Base-by-base conservation (phyloP, 805 yeast genomes). In the Suhomyces faveliae region DNA sequence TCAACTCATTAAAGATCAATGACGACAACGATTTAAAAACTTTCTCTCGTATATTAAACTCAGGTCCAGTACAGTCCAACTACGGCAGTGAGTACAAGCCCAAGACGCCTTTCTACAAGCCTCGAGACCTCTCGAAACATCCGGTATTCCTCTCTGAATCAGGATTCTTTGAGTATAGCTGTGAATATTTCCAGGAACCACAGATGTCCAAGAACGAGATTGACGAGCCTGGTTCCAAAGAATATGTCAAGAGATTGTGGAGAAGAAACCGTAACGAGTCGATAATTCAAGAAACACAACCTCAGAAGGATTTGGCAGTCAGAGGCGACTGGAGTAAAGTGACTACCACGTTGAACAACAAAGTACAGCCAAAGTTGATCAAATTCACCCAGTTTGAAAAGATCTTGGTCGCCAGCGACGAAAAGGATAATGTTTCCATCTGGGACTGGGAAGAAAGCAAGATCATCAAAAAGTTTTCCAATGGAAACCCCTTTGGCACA, bases 151-250 rank as follows among this genome's bases (percentile, higher is more conserved):
- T 89, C 0, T 62, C 80, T 9, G 72, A 73, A 4, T 83, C 89
- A 8, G 79, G 80, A 5, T 85, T 87, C 57, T 78, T 87, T 51
- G 87, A 84, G 44, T 87, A 85, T 64, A 80, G 87, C 56, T 80
- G 89, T 50, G 99, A 94, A 63, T 91, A 90, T 60, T 94, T 92
- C 70, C 96, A 91, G 59, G 98, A 91, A 61, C 97, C 99, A 0
- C 98, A 92, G 61, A 85, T 91, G 85, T 83, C 88, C 9, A 84
- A 81, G 49, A 78, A 80, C 46, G 97, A 92, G 56, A 68, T 82
- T 13, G 97, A 92, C 57, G 96, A 90, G 63, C 94, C 96, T 0
- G 98, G 98, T 0, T 88, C 96, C 48, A 81, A 84, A 49, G 91
- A 88, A 53, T 89, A 88, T 57, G 82, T 87, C 29, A 84, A 81